Evolutionary conservation across 805 yeast species (phyloP), one percentile per base, ranked within the genome.

Genomic region (Nematodospora valgi): DNA sequence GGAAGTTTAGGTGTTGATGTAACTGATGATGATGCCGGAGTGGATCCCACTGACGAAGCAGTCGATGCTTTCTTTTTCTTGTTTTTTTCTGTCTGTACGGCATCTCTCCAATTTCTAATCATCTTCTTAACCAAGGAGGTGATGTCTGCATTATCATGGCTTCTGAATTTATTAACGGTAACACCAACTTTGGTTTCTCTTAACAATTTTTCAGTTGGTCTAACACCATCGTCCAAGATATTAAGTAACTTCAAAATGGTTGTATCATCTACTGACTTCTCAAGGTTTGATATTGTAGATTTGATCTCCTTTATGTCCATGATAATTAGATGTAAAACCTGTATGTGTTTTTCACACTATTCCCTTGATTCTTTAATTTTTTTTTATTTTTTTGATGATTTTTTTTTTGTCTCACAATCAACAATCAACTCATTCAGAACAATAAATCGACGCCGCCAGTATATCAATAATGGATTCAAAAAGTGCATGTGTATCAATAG

Each of bases 181-280:
- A 93, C 91, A 45, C 98, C 98, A n/a, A 93, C 91, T 58, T 87
- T 88, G 6, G 98, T 93, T 52, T 91, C 95, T 51, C 97, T 75
- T 34, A 91, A 69, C 23, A 91, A 68, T 54, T 80, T 76, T 54
- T 91, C 98, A 1, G 94, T 80, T 7, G 98, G 96, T 47, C 70
- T 68, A 34, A 87, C 85, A 9, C 85, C 86, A 38, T 72, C 76
- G 46, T 82, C 79, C 41, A 91, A 64, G 16, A 74, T 68, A 27
- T 68, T 73, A 45, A 91, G 64, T 12, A 89, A 73, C 53, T 81
- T 83, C 37, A 83, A 52, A 18, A 85, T 75, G 3, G 82, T 74
- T 26, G 74, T 76, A 35, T 64, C 70, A 35, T 85, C 81, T 36
- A 74, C 75, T 21, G 74, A 64, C 62, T 83, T 83, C 44, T 88